Evolutionary conservation across 108 stramenopile species (phyloP), one percentile per base, ranked within the genome.

Genomic region (Epipyxis sp.): DNA sequence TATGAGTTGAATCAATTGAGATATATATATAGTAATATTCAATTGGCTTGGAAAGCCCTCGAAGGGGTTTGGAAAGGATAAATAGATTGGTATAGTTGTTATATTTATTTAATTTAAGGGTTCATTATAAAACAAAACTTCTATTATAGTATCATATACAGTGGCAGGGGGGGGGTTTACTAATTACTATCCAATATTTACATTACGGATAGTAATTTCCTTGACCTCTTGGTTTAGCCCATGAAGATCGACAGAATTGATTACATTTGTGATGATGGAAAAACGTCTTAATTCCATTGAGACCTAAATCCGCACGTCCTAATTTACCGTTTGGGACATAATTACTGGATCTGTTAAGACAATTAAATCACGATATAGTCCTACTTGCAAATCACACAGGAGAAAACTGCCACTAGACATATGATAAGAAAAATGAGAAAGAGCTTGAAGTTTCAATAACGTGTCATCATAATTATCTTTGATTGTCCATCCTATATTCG

Each of bases 321-420:
- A 69, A 85, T 39, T 41, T 40, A 20, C 50, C 37, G 1, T 54
- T 77, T 16, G 54, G 1, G 87, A 88, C 67, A 86, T 69, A 58
- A 88, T 78, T 39, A 84, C 87, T 35, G 87, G 87, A 65, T 88
- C 87, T 0, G 83, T 86, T 16, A 77, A 42, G 40, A 80, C 29
- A 42, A 59, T 35, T 39, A 81, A 83, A 40, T 82, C 72, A 6
- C 50, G 44, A 41, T 88, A 79, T 10, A 86, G 69, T 1, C 85
- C 88, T 32, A 86, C 88, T 59, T 86, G 88, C 77, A 88, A 78
- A 78, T 88, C 86, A 50, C 88, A 88, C 0, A 88, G 80, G 13
- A 87, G 34, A 27, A 35, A 74, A 59, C 74, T 41, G 50, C 88
- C 88, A 68, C 62, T 45, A 40, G 86, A 83, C 43, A 59, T 69